Evolutionary conservation across 768 basidiomycete genomes (phyloP), one percentile per base, ranked within the genome.

Genomic region (Dendrothele bispora): DNA sequence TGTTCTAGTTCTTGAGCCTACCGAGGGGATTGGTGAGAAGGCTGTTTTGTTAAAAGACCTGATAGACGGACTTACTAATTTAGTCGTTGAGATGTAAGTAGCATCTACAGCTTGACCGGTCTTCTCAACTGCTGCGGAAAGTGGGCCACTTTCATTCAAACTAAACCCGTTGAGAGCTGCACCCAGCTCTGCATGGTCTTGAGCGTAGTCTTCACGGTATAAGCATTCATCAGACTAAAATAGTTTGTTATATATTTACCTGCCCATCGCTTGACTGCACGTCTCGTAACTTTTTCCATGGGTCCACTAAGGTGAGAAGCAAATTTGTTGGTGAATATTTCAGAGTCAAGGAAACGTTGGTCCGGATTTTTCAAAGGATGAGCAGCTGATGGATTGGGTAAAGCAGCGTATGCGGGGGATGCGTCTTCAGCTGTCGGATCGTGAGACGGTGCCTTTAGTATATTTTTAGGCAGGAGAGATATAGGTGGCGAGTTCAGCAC

Each of bases 41-140:
- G n/a, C 8, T 28, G 25, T 46, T 12, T 39, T 30, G 21, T 37
- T 22, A 40, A 18, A 5, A 26, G 43, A 39, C 45, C 12, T 49
- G 6, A 12, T 44, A 32, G 32, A 24, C 29, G 12, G 14, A 65
- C 85, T 60, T 54, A 94, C 94, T 54, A 98, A 77, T 63, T 83
- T 83, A 25, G 91, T 88, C 20, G 97, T 97, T 5, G 91, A 88
- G 68, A 98, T 82, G 65, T 93, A 98, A 8, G 92, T 95, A 3
- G 88, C 78, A 67, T 99, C 97, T 37, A 93, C 82, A 14, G 97
- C 97, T 66, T 98, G 95, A 1, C 97, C 97, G 1, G 94, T 94
- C 70, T 91, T 95, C 73, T 99, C 97, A 52, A 98, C 82, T 7
- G 95, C 90, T 48, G 78, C 66, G n/a, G 91, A 82, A 18, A 95